A percentile compares a stretch with the other conserved stretches of the same genome.
These are phyloP conservation scores for Artemisia tridentata DNA, from an alignment of 129 eudicot species.

Conservation along the genomic window DNA sequence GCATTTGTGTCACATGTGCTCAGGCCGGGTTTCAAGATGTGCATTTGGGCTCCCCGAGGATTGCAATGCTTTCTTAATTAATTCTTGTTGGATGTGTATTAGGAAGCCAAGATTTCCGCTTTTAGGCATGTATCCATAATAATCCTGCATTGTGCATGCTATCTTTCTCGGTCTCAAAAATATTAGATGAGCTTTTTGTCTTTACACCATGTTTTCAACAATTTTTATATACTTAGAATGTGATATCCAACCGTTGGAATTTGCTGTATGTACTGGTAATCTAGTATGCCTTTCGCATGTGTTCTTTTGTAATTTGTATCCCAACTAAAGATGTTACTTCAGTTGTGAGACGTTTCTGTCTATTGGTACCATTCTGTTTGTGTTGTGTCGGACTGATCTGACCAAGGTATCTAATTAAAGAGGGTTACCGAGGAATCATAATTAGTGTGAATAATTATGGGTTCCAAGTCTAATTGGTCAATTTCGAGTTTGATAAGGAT, in stretches of 20 bases:
- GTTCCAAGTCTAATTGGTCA: too few relatives aligned
- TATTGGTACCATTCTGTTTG: too few relatives aligned
- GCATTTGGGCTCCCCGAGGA: constrained; percentile 32
- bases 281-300: neutral
- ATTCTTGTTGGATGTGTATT: constrained; percentile 17
- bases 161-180: too few relatives aligned
- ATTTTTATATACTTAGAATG: neutral
- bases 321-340: too few relatives aligned
- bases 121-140: constrained; percentile 18
- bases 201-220: neutral
- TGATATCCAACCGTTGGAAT: neutral
- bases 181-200: too few relatives aligned
- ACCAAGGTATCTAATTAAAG: too few relatives aligned
- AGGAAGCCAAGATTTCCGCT: constrained; percentile 13
- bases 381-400: too few relatives aligned
- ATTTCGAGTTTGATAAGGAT: too few relatives aligned
- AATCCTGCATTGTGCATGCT: neutral
- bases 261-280: neutral
- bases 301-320: neutral
- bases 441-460: too few relatives aligned
- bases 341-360: neutral
- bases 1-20: constrained; percentile 23
- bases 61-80: constrained; percentile 4
- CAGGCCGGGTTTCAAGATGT: constrained; percentile 15
- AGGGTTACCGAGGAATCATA: too few relatives aligned